Conservation (phyloP, 805 yeast species). For the Metschnikowia amazonensis region DNA sequence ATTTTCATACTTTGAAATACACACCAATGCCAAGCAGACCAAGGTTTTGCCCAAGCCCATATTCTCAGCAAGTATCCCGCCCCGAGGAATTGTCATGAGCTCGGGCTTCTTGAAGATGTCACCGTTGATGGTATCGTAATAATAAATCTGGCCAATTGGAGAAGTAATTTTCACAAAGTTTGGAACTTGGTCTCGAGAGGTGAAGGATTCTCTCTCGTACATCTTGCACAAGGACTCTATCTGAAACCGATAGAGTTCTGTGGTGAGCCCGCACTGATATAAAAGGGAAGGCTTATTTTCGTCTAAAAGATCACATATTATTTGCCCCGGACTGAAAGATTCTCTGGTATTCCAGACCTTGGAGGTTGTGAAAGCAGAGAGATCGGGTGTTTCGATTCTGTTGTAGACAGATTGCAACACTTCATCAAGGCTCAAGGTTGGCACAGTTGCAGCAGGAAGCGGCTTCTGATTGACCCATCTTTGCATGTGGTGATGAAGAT, state of each 20-base stretch:
- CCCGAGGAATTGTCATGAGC: slow-evolving; percentile 46
- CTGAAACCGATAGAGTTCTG: slow-evolving; percentile 56
- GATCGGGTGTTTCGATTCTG: slow-evolving; percentile 12
- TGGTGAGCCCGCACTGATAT: slow-evolving; percentile 40
- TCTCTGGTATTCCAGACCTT: neutral
- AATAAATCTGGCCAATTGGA: slow-evolving; percentile 23
- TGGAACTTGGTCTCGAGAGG: slow-evolving; percentile 32
- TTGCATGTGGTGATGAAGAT: slow-evolving; percentile 9
- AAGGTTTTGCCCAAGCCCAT: slow-evolving; percentile 68
- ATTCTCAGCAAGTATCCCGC: slow-evolving; percentile 64
- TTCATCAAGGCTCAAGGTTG: slow-evolving; percentile 19
- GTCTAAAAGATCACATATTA: slow-evolving; percentile 10
- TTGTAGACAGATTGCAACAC: slow-evolving; percentile 11
- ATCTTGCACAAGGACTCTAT: slow-evolving; percentile 56
- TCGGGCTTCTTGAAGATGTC: slow-evolving; percentile 37
- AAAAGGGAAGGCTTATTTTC: neutral
- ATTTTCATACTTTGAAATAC: slow-evolving; percentile 51
- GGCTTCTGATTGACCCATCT: slow-evolving; percentile 12
- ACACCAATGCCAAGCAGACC: slow-evolving; percentile 54
- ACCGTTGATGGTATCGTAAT: slow-evolving; percentile 33
- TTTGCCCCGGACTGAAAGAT: slow-evolving; percentile 15
- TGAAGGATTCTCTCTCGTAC: slow-evolving; percentile 48
- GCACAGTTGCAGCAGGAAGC: slow-evolving; percentile 6
- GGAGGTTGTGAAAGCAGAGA: neutral
- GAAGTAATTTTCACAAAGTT: slow-evolving; percentile 26